Evolutionary conservation across 2,329 filamentous ascomycete genomes (phyloP).

Genomic region (Thielaviopsis ethacetica): DNA sequence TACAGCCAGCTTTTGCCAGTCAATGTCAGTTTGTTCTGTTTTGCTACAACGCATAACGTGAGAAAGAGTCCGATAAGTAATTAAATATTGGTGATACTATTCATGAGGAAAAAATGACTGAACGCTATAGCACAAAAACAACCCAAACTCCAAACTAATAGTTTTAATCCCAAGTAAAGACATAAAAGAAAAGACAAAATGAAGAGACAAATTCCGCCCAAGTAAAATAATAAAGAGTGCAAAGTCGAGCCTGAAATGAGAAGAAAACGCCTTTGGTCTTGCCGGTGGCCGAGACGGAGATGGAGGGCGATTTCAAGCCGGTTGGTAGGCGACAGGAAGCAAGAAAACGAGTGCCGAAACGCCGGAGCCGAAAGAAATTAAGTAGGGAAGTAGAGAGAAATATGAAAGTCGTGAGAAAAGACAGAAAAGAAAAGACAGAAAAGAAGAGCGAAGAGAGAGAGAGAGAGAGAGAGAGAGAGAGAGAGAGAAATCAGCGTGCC

Average conservation of each 20-base stretch:
- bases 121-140: neutral
- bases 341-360: neutral
- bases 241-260: neutral
- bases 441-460: neutral
- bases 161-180: neutral
- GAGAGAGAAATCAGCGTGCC: conserved; percentile 15
- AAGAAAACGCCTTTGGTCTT: neutral
- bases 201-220: neutral
- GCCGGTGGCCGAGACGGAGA: no score
- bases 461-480: neutral
- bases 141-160: neutral
- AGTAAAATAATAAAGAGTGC: neutral
- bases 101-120: neutral
- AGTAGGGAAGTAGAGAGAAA: neutral
- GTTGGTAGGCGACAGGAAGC: neutral
- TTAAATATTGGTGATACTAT: neutral
- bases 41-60: neutral
- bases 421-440: neutral
- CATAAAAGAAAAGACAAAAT: neutral
- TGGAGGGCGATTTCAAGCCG: neutral
- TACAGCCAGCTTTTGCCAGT: neutral
- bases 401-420: neutral
- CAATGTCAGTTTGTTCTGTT: neutral
- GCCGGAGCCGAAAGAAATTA: neutral
- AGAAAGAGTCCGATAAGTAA: neutral